These are phyloP conservation scores for Saccharomyces pastorianus DNA, from an alignment of 1,139 yeast species.

Conservation along the genomic window DNA sequence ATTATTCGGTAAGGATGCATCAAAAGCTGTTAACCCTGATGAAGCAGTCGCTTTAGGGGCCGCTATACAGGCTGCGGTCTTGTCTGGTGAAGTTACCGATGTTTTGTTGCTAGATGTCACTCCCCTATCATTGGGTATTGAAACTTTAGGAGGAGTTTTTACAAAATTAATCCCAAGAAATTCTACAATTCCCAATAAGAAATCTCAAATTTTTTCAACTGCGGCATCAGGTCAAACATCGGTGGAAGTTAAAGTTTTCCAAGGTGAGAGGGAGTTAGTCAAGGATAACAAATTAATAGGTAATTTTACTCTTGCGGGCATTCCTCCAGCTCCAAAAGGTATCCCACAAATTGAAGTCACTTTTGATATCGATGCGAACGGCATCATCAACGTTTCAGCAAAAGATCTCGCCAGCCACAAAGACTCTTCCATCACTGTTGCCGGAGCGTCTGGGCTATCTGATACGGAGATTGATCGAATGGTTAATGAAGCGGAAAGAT, in stretches of 20 bases:
- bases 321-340: slow-evolving; percentile 99
- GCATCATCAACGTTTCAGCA: slow-evolving; percentile 97
- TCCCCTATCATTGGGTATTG: slow-evolving; percentile 95
- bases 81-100: slow-evolving; percentile 97
- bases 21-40: slow-evolving; percentile 98
- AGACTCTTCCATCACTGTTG: slow-evolving; percentile 97
- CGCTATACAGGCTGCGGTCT: slow-evolving; percentile 98
- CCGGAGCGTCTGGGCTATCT: slow-evolving; percentile 95
- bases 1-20: slow-evolving; percentile 90
- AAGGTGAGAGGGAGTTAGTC: slow-evolving; percentile 98
- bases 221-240: slow-evolving; percentile 99
- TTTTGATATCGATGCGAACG: slow-evolving; percentile 96
- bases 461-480: slow-evolving; percentile 95
- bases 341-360: slow-evolving; percentile 98
- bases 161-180: slow-evolving; percentile 96
- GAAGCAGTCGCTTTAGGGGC: slow-evolving; percentile 99
- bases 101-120: slow-evolving; percentile 92
- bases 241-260: slow-evolving; percentile 98
- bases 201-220: slow-evolving; percentile 94
- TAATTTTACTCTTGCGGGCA: slow-evolving; percentile 91
- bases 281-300: slow-evolving; percentile 98
- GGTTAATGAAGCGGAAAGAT: slow-evolving; percentile 97
- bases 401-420: slow-evolving; percentile 97
- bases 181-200: slow-evolving; percentile 96
- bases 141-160: slow-evolving; percentile 98